Evolutionary conservation across 495 filamentous ascomycete genomes (phyloP), one percentile per base, ranked within the genome.

Genomic region (Hamigera avellanea): DNA sequence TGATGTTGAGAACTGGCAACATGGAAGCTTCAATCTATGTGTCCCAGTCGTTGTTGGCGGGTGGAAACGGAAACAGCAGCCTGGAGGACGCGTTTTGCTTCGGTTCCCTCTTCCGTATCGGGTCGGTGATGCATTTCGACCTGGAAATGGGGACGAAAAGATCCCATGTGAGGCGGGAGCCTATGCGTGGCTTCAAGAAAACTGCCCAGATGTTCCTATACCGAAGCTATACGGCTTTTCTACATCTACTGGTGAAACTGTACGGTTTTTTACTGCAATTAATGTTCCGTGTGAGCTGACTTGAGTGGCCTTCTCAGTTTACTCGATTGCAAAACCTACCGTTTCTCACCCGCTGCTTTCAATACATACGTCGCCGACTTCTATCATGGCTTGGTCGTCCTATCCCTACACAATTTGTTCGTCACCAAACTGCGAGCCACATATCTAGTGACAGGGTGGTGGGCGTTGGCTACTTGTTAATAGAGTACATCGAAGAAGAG

Each of bases 11-110:
- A 39, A 57, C 19, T 63, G 55, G 57, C 33, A 53, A 21, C 48
- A 49, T 48, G 59, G 57, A 0, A 59, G 53, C 37, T 64, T 56
- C 43, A 59, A 59, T 37, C 41, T 61, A n/a, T 63, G 54, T 41
- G 40, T 61, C 32, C 53, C 56, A 25, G 40, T 59, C 23, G 37
- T 36, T 17, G 43, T 61, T 38, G 14, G 37, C 1, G 44, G 39
- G 26, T 57, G 42, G 38, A 45, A 44, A 1, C 35, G 12, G 13
- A 47, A 37, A 19, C 16, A 32, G 14, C 36, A 43, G 8, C 25
- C 36, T 25, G 43, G 41, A 19, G 39, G 50, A 29, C 49, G 46
- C 25, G 45, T 59, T 14, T 38, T 61, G 4, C 37, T 64, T 41
- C 51, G 59, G 17, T 58, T 55, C 46, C 59, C 59, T 36, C 36